phyloP scores from a whole-genome alignment of 2,329 filamentous ascomycete genomes.

The Phaeosphaeria sp. region DNA sequence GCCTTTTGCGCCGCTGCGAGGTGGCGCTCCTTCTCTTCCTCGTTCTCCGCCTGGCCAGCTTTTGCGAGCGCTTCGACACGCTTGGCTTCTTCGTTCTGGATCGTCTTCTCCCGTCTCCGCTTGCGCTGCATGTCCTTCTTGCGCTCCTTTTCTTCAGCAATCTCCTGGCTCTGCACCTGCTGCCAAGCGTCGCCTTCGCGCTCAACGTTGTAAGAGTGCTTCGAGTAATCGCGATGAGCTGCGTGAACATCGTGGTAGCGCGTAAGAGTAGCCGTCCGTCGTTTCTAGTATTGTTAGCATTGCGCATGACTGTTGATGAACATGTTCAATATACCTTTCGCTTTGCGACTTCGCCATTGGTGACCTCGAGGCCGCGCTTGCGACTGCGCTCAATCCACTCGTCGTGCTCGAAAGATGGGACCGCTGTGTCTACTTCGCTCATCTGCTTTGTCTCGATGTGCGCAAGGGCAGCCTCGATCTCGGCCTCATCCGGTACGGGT shows the following conservation, averaged over 20 bases:
- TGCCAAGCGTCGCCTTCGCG: conserved; percentile 83
- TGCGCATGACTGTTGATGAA: neutral
- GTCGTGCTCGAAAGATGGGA: conserved; percentile 59
- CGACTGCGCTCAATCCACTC: conserved; percentile 62
- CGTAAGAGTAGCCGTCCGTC: conserved; percentile 63
- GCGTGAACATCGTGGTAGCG: conserved; percentile 66
- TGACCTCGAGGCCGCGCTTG: conserved; percentile 74
- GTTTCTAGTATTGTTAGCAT: conserved; percentile 58
- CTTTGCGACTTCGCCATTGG: conserved; percentile 67
- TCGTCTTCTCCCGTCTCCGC: conserved; percentile 90
- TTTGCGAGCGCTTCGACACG: conserved; percentile 79
- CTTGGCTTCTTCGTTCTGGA: conserved; percentile 86
- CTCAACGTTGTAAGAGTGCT: conserved; percentile 75
- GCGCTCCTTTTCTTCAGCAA: conserved; percentile 94
- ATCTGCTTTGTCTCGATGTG: conserved; percentile 64
- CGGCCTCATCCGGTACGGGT: conserved; percentile 61
- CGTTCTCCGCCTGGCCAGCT: conserved; percentile 79
- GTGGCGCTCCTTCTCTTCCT: conserved; percentile 80
- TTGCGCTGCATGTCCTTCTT: conserved; percentile 99
- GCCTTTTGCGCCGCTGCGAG: conserved; percentile 86
- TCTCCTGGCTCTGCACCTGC: conserved; percentile 87
- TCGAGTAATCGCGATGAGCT: conserved; percentile 73
- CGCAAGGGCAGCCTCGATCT: conserved; percentile 71
- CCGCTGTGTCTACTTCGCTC: conserved; percentile 63
- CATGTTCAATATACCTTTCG: conserved; percentile 63